Evolutionary conservation across 768 basidiomycete species (phyloP), one percentile per base, ranked within the genome.

Genomic region (Boletellus sp.): DNA sequence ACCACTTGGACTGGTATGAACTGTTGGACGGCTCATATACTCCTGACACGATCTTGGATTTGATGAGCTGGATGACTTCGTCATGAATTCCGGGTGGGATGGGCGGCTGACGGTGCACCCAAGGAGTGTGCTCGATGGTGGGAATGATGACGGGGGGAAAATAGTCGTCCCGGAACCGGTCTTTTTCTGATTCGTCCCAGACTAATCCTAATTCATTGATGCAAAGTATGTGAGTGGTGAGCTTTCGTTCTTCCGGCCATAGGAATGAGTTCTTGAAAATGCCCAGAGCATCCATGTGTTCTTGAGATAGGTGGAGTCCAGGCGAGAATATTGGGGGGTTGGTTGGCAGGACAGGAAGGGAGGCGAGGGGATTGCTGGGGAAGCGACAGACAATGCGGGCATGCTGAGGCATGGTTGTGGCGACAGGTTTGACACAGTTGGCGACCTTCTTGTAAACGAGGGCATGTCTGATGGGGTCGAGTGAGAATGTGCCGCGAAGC

Each of bases 1-100:
- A 78, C 73, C 71, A 75, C 8, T 64, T 47, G 0, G 70, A 71
- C 0, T 69, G 57, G 23, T 78, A 78, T 0, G 72, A 72, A 0
- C 65, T 66, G 32, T 73, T 65, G 0, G 67, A 72, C 0, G 63
- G 68, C 54, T 78, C 69, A 45, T 75, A 77, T 0, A 74, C 66
- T 0, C 76, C 72, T 0, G 72, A 57, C 0, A 50, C 61, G 10
- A 75, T 64, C 50, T 77, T 77, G 1, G 55, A 48, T 15, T 65
- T 59, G 9, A 76, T 60, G 0, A 74, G 44, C 4, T 58, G 32
- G 19, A 55, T 47, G 1, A 68, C 59, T 28, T 67, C 51, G 1
- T 59, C 45, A 13, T 44, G 57, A 7, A 68, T 63, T 0, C 66
- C 61, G 3, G 63, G 61, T 9, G 64, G 64, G 6, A 71, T 69